Evolutionary conservation across 495 filamentous ascomycete genomes (phyloP).

Genomic region (Cetradonia linearis): DNA sequence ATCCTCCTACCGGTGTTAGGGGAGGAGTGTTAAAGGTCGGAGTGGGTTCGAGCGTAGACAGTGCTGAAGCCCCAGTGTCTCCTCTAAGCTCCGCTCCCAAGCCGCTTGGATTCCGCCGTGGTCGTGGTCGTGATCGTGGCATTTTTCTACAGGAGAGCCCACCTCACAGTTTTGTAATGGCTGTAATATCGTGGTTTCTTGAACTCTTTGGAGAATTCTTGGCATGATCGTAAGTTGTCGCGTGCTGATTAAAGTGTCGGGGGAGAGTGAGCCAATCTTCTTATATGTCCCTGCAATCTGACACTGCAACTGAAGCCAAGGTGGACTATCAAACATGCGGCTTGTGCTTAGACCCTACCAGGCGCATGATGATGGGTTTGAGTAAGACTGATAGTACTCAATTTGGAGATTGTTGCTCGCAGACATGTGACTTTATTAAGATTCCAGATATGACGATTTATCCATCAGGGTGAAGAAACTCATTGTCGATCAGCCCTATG

Average conservation of each 20-base stretch:
- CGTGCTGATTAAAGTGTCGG: background rate
- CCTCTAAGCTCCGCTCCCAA: conserved; percentile 43
- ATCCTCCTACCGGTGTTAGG: conserved; percentile 32
- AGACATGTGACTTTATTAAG: background rate
- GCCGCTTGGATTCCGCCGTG: conserved; percentile 39
- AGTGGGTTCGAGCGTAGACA: conserved; percentile 44
- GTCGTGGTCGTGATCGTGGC: conserved; percentile 25
- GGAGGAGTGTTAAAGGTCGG: conserved; percentile 35
- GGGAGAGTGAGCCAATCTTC: conserved; percentile 2
- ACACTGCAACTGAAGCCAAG: background rate
- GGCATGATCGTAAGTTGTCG: background rate
- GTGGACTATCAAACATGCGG: fast-evolving
- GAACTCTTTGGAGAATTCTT: background rate
- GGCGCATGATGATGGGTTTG: background rate
- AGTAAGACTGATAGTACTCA: background rate
- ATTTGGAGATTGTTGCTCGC: background rate
- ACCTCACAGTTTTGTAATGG: background rate
- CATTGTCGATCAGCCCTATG: too few relatives aligned
- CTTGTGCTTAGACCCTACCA: background rate
- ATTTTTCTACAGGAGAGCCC: background rate
- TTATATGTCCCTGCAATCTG: background rate
- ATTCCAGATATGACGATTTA: background rate
- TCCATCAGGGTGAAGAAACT: too few relatives aligned
- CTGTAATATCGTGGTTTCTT: background rate
- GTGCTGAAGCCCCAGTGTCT: conserved; percentile 42